phyloP scores from a whole-genome alignment of 257 asterid genomes.

The Gentiana dahurica region DNA sequence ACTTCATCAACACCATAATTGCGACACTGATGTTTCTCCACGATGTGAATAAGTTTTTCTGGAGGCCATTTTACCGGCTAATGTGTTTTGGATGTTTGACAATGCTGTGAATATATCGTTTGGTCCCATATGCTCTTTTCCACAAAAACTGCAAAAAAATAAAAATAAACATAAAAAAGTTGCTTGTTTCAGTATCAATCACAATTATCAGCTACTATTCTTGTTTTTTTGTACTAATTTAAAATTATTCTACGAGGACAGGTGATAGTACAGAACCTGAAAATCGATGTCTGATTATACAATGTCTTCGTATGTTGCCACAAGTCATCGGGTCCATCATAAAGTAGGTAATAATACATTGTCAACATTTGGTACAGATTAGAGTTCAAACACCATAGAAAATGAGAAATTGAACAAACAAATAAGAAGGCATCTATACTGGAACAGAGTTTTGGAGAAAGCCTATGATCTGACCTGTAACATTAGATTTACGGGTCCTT shows the following conservation, averaged over 20 bases:
- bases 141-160: constrained; percentile 44
- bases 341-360: constrained; percentile 87
- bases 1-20: constrained; percentile 57
- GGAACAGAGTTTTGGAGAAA: background rate
- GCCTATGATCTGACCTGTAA: constrained; percentile 52
- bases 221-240: too few relatives aligned
- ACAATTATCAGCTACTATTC: too few relatives aligned
- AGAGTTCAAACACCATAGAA: background rate
- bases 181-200: constrained; percentile 9
- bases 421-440: background rate
- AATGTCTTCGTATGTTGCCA: constrained; percentile 81
- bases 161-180: constrained; percentile 3
- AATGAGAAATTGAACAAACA: background rate
- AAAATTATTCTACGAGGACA: background rate
- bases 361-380: constrained; percentile 62
- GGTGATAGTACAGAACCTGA: constrained; percentile 40
- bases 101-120: constrained; percentile 39
- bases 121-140: constrained; percentile 57
- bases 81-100: constrained; percentile 62
- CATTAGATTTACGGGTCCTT: constrained; percentile 99
- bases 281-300: constrained; percentile 47
- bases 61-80: constrained; percentile 95
- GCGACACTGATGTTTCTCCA: constrained; percentile 92
- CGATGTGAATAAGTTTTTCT: constrained; percentile 90
- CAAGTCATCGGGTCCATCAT: constrained; percentile 80